Conservation (phyloP, 179 eudicot genomes). For the Amaranthus tricolor region DNA sequence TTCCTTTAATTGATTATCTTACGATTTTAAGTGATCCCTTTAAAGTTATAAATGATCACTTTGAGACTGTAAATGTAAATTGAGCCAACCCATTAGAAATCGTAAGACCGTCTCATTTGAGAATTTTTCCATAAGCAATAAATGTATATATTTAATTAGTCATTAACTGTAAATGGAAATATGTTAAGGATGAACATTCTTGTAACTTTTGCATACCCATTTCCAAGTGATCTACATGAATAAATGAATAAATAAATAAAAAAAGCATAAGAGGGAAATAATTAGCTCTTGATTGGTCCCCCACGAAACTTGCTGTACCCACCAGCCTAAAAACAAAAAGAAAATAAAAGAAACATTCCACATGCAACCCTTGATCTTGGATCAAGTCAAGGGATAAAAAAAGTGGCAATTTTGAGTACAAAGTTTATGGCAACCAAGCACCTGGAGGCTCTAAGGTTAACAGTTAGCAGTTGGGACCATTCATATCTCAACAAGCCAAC, state of each 20-base stretch:
- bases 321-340: not conserved
- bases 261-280: not conserved
- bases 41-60: no score
- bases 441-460: not conserved
- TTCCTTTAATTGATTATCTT: no score
- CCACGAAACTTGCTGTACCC: not conserved
- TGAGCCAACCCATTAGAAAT: not conserved
- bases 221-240: constrained; percentile 4
- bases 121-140: not conserved
- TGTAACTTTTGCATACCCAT: not conserved
- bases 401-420: constrained; percentile 4
- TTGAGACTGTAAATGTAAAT: no score
- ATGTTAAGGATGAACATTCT: not conserved
- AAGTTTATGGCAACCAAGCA: not conserved
- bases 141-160: no score
- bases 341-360: constrained; percentile 11
- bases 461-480: constrained; percentile 35
- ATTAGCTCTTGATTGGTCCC: constrained; percentile 14
- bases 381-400: not conserved
- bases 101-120: not conserved
- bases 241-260: not conserved
- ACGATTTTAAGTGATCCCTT: no score
- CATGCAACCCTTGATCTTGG: constrained; percentile 20
- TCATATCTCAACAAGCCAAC: not conserved
- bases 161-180: not conserved